Conservation (phyloP, 371 early-diverging fungal genomes). For the Haplosporangium sp. region DNA sequence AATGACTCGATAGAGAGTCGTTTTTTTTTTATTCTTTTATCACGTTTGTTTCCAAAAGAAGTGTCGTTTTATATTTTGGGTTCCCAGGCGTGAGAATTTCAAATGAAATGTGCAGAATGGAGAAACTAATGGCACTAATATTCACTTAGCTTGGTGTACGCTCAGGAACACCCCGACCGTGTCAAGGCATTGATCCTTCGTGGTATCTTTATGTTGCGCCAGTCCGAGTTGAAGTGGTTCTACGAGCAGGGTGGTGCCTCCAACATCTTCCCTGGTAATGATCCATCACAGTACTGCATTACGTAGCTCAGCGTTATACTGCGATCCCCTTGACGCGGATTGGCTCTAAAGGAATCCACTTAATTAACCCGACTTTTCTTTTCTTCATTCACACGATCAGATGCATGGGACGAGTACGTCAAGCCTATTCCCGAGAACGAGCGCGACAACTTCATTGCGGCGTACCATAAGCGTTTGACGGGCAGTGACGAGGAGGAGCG, state of each 20-base stretch:
- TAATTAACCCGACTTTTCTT: background rate
- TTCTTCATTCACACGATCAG: slow-evolving; percentile 11
- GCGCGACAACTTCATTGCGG: slow-evolving; percentile 64
- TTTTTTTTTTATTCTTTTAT: slow-evolving; percentile 12
- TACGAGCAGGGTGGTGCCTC: slow-evolving; percentile 68
- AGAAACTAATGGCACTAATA: slow-evolving; percentile 24
- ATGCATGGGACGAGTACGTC: slow-evolving; percentile 66
- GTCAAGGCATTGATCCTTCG: slow-evolving; percentile 73
- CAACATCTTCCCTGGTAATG: slow-evolving; percentile 67
- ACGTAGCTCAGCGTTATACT: too few species aligned
- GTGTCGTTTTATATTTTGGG: slow-evolving; percentile 1
- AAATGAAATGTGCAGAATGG: background rate
- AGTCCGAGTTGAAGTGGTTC: slow-evolving; percentile 68
- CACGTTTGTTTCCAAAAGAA: slow-evolving; percentile 16
- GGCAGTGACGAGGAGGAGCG: slow-evolving; percentile 59
- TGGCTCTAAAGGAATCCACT: background rate
- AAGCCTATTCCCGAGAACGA: slow-evolving; percentile 70
- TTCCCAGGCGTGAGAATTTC: slow-evolving; percentile 12
- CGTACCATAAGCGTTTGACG: slow-evolving; percentile 74
- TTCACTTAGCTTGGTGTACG: slow-evolving; percentile 67
- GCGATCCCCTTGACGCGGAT: too few species aligned
- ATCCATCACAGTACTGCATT: background rate
- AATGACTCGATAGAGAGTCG: too few species aligned
- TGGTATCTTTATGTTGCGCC: slow-evolving; percentile 69
- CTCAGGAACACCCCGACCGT: slow-evolving; percentile 63